Percentiles rank a stretch among this genome's conserved stretches.
These are phyloP conservation scores for Diaporthe sp. DNA, from an alignment of 2,329 filamentous ascomycete genomes.

Conservation along the genomic window DNA sequence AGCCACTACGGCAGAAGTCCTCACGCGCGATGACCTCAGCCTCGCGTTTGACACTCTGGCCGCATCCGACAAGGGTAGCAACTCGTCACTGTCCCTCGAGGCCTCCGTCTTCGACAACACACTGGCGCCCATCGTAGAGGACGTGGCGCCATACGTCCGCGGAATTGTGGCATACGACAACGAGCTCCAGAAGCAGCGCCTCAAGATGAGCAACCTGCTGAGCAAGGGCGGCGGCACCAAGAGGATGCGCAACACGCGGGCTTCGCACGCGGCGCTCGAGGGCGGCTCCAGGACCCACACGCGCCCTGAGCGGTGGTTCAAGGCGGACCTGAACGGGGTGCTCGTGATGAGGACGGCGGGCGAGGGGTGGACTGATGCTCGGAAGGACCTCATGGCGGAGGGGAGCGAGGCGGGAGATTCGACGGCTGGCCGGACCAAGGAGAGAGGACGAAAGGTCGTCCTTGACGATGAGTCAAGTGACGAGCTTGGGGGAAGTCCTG, in stretches of 20 bases:
- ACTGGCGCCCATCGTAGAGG: constrained; percentile 74
- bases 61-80: constrained; percentile 59
- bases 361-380: constrained; percentile 46
- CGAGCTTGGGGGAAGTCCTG: constrained; percentile 28
- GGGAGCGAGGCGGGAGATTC: constrained; percentile 9
- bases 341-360: constrained; percentile 70
- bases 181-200: constrained; percentile 76
- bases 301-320: constrained; percentile 78
- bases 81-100: constrained; percentile 61
- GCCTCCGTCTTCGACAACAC: constrained; percentile 84
- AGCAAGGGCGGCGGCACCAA: constrained; percentile 69
- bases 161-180: constrained; percentile 84
- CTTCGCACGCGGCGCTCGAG: constrained; percentile 78
- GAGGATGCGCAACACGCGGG: constrained; percentile 75
- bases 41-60: constrained; percentile 74
- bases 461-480: constrained; percentile 29
- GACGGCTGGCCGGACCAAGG: constrained; percentile 27
- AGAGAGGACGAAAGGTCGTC: constrained; percentile 6
- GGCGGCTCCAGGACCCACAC: constrained; percentile 74
- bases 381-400: constrained; percentile 26
- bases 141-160: constrained; percentile 92
- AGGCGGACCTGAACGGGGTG: constrained; percentile 66
- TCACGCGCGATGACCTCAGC: constrained; percentile 68
- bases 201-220: constrained; percentile 68
- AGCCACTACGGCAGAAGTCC: constrained; percentile 42